Base-by-base conservation (phyloP, 345 rosid genomes). In the Populus deltoides region DNA sequence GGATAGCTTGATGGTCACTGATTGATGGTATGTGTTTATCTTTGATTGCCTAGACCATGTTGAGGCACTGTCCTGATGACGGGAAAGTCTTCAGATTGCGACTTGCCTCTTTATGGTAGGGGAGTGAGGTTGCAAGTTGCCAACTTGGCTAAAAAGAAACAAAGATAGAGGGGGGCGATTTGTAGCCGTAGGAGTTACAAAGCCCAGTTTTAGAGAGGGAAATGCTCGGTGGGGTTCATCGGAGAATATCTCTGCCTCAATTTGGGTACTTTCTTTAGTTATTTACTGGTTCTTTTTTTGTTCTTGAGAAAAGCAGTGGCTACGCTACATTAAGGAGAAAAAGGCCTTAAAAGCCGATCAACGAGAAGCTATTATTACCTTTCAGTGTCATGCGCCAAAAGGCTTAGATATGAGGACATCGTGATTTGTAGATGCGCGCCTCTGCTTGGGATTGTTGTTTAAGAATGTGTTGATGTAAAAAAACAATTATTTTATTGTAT, bases 101-200 rank as follows among this genome's bases (percentile, higher is more conserved):
- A 47, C 74, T 47, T 47, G 12, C 59, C 39, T 25, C 74, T 71
- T 49, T 18, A 12, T 18, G 61, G 20, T 1, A 4, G 36, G 20
- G 38, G 71, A 17, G n/a, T 71, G 61, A 49, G 61, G 74, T 3
- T 33, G 74, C 74, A 71, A 71, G 62, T 71, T 71, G 74, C 74
- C 74, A 71, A 71, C 61, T 71, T 49, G 74, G 62, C n/a, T 31
- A 17, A 71, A 49, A 49, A 71, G 39, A 49, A 71, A 71, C 59
- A 53, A 20, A 53, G 59, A 20, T 1, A 39, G 9, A 8, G 43
- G 10, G 10, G 2, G 10, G 10, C 8, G 43, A 7, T 7, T 47
- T 53, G 22, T 53, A 7, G 2, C 59, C n/a, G 59, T 6, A 22
- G 24, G 59, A 53, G 59, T n/a, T 53, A 6, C 8, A 18, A 0